These are phyloP conservation scores for Pinus albicaulis DNA, from an alignment of 75 land plant genomes.

Conservation along the genomic window DNA sequence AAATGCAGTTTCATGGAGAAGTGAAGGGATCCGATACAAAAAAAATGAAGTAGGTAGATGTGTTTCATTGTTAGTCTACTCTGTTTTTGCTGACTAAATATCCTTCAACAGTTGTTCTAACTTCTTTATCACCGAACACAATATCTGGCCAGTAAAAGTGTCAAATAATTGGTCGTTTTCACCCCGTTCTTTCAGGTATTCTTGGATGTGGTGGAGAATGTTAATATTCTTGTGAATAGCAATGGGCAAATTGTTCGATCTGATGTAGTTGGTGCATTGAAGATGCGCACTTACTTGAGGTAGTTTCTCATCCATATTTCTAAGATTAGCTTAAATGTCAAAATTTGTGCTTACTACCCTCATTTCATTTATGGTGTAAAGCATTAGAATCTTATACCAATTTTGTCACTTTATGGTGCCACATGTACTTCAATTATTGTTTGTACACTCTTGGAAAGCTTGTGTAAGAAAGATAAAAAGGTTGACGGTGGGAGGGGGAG, in stretches of 20 bases:
- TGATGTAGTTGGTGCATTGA: constrained; percentile 65
- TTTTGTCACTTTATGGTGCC: too few species aligned
- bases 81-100: background rate
- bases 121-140: background rate
- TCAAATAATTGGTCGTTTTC: background rate
- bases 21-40: constrained; percentile 54
- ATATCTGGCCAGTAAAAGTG: background rate
- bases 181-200: constrained; percentile 23
- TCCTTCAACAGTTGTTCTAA: too few species aligned
- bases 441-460: too few species aligned
- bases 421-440: too few species aligned
- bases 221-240: constrained; percentile 57
- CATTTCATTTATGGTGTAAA: background rate
- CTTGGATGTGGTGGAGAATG: constrained; percentile 56
- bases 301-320: background rate
- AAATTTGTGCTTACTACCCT: background rate
- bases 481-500: too few species aligned
- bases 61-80: background rate
- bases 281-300: constrained; percentile 62
- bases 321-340: background rate
- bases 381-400: background rate
- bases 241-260: constrained; percentile 53
- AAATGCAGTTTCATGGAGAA: constrained; percentile 58
- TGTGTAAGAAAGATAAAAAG: too few species aligned
- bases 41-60: constrained; percentile 38